Percentiles rank a stretch among this genome's conserved stretches.
Conservation (phyloP, 257 asterid species). For the Thymus mandschuricus region DNA sequence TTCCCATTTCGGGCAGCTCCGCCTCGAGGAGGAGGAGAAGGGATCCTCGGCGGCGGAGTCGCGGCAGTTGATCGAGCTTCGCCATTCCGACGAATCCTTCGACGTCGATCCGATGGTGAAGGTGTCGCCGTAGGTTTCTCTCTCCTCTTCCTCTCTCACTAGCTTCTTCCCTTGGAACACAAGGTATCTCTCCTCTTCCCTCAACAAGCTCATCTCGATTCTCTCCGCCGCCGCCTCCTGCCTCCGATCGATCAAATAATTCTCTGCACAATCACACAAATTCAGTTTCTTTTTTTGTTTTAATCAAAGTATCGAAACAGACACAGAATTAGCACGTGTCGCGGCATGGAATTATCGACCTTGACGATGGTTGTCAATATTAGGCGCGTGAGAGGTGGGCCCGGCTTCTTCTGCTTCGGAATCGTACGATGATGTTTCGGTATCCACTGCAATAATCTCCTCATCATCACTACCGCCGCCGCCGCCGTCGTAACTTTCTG, state of each 20-base stretch:
- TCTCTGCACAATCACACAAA: background rate
- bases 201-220: conserved; percentile 34
- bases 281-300: too few species aligned
- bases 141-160: conserved; percentile 48
- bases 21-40: conserved; percentile 78
- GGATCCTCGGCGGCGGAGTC: conserved; percentile 82
- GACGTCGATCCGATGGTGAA: conserved; percentile 88
- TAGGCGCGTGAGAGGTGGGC: conserved; percentile 46
- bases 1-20: conserved; percentile 98
- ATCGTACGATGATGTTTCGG: conserved; percentile 44
- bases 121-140: conserved; percentile 66
- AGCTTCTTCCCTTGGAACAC: conserved; percentile 63
- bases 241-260: conserved; percentile 24
- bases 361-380: conserved; percentile 12
- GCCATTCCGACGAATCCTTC: conserved; percentile 88
- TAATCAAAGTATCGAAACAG: too few species aligned
- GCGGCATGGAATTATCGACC: conserved; percentile 20
- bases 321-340: too few species aligned
- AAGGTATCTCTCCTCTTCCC: conserved; percentile 49
- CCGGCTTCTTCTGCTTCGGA: conserved; percentile 34
- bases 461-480: conserved; percentile 15
- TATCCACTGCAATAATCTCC: conserved; percentile 42
- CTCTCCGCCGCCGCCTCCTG: conserved; percentile 21
- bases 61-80: conserved; percentile 67
- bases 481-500: conserved; percentile 40